A percentile compares a stretch with the other conserved stretches of the same genome.
Evolutionary conservation across 805 yeast genomes (phyloP).

Genomic region (Starmerella bombicola): DNA sequence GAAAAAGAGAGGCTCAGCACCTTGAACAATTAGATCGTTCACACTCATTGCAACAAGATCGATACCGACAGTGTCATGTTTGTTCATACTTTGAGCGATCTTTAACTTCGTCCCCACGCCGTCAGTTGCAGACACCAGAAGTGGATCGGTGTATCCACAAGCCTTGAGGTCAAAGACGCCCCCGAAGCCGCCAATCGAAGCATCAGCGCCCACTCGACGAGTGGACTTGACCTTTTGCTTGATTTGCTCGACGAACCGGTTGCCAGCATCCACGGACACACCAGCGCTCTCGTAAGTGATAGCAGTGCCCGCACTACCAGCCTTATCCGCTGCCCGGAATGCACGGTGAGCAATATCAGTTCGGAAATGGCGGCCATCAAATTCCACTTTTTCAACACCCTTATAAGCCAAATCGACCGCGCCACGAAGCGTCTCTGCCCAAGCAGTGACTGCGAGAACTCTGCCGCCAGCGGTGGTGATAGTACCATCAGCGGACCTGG

Average conservation of each 20-base stretch:
- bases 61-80: constrained; percentile 95
- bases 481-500: constrained; percentile 37
- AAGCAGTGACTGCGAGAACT: constrained; percentile 89
- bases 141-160: constrained; percentile 67
- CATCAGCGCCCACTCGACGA: constrained; percentile 89
- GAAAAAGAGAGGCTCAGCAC: constrained; percentile 94
- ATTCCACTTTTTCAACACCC: constrained; percentile 67
- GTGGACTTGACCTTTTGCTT: constrained; percentile 86
- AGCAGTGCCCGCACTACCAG: constrained; percentile 15
- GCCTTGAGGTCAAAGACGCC: constrained; percentile 83
- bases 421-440: constrained; percentile 56
- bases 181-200: constrained; percentile 98
- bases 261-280: constrained; percentile 95
- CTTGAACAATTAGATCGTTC: constrained; percentile 94
- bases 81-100: constrained; percentile 79
- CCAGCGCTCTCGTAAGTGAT: constrained; percentile 93
- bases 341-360: constrained; percentile 95
- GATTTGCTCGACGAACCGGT: constrained; percentile 75
- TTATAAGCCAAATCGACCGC: constrained; percentile 78
- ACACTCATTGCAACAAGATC: constrained; percentile 99
- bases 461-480: constrained; percentile 89
- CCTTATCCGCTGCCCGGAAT: constrained; percentile 41
- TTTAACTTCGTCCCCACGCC: constrained; percentile 97
- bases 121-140: constrained; percentile 94
- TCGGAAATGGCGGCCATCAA: constrained; percentile 69